These are phyloP conservation scores for Trichomonascaceae sp. DNA, from an alignment of 1,139 yeast species.

Conservation along the genomic window DNA sequence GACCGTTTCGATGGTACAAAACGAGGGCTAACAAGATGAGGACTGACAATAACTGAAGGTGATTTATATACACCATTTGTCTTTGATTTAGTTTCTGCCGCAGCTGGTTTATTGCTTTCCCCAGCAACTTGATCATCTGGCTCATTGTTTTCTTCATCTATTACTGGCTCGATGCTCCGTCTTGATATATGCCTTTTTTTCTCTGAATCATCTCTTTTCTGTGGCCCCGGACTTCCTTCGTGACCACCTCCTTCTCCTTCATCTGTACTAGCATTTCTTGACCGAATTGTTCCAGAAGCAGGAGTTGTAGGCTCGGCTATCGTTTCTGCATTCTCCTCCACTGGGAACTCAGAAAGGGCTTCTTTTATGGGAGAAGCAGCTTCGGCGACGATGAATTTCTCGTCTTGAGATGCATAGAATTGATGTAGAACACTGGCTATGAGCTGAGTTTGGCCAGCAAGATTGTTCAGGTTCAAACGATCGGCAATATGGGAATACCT, in stretches of 20 bases:
- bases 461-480: slow-evolving; percentile 37
- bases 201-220: too few relatives aligned
- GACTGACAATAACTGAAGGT: neutral
- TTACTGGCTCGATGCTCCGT: neutral
- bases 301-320: neutral
- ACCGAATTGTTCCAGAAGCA: neutral
- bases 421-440: slow-evolving; percentile 37
- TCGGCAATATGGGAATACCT: slow-evolving; percentile 46
- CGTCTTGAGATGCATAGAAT: slow-evolving; percentile 34
- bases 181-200: too few relatives aligned
- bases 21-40: neutral
- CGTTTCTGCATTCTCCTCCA: neutral
- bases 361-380: neutral
- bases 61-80: neutral
- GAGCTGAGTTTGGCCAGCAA: slow-evolving; percentile 49
- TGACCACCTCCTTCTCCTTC: neutral
- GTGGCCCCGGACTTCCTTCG: too few relatives aligned
- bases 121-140: too few relatives aligned
- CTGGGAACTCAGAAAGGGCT: neutral
- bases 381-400: neutral
- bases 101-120: neutral
- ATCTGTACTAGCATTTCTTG: neutral
- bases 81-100: neutral
- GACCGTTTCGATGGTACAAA: neutral
- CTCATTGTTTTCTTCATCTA: neutral